A percentile compares a stretch with the other conserved stretches of the same genome.
Conservation (phyloP, 805 yeast species). For the Vanderwaltozyma tropicalis region DNA sequence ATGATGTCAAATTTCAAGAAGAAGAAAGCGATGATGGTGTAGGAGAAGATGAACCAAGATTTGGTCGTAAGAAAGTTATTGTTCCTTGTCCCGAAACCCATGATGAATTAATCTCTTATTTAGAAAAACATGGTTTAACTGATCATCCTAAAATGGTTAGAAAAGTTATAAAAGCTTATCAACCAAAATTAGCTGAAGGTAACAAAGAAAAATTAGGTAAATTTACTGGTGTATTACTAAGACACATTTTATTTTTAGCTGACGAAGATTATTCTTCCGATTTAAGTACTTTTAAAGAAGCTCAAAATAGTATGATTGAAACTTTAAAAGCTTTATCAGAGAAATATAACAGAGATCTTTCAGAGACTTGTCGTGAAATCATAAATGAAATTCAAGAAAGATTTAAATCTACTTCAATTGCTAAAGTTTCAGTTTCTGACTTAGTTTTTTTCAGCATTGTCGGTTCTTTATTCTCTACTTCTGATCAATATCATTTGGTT, state of each 20-base stretch:
- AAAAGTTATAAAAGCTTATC: constrained; percentile 48
- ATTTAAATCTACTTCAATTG: constrained; percentile 32
- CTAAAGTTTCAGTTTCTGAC: constrained; percentile 37
- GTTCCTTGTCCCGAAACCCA: constrained; percentile 40
- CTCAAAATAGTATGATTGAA: constrained; percentile 36
- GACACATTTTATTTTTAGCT: constrained; percentile 46
- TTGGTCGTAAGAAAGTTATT: not conserved
- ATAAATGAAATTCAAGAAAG: constrained; percentile 47
- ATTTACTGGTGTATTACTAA: constrained; percentile 53
- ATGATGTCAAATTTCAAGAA: constrained; percentile 30
- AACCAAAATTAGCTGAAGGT: constrained; percentile 72
- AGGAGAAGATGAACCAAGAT: constrained; percentile 1
- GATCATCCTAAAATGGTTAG: constrained; percentile 42
- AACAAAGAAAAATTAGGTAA: constrained; percentile 63
- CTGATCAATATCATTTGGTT: constrained; percentile 89
- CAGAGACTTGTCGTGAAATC: constrained; percentile 49
- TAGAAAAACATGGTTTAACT: constrained; percentile 29
- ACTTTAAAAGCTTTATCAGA: constrained; percentile 51
- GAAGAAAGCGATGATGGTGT: constrained; percentile 24
- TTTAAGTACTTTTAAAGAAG: constrained; percentile 28
- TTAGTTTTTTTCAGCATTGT: constrained; percentile 57
- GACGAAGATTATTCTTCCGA: constrained; percentile 28
- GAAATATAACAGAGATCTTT: constrained; percentile 52
- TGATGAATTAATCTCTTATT: constrained; percentile 31
- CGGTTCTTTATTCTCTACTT: constrained; percentile 79